Conservation (phyloP, 2,329 filamentous ascomycete genomes). For the Fonsecaea pugnacius region DNA sequence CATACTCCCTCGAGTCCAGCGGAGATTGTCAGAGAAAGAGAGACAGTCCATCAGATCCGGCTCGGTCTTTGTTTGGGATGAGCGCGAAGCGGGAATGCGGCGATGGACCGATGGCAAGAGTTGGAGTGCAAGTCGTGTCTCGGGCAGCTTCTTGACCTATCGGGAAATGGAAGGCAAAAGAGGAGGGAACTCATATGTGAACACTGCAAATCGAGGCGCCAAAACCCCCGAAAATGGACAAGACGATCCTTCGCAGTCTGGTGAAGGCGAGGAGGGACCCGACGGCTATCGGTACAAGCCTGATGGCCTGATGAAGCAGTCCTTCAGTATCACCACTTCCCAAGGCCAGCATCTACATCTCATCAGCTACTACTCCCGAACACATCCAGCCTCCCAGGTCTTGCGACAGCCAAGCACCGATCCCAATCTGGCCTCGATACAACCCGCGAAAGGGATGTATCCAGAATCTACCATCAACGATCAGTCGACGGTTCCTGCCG, state of each 20-base stretch:
- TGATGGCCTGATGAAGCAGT: slow-evolving; percentile 98
- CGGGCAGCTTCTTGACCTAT: slow-evolving; percentile 95
- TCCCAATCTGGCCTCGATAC: slow-evolving; percentile 76
- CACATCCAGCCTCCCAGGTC: slow-evolving; percentile 71
- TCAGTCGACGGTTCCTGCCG: slow-evolving; percentile 75
- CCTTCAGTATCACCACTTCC: slow-evolving; percentile 96
- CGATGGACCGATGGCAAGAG: slow-evolving; percentile 99
- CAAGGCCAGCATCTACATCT: slow-evolving; percentile 89
- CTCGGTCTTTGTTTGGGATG: slow-evolving; percentile 99
- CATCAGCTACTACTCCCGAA: slow-evolving; percentile 93
- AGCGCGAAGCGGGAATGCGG: slow-evolving; percentile 96
- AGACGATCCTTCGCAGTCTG: slow-evolving; percentile 74
- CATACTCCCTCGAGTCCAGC: slow-evolving; percentile 85
- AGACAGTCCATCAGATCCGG: slow-evolving; percentile 93
- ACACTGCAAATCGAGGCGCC: slow-evolving; percentile 59
- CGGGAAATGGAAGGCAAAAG: slow-evolving; percentile 99
- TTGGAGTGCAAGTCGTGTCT: slow-evolving; percentile 97
- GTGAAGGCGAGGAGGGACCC: slow-evolving; percentile 70
- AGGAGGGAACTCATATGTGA: slow-evolving; percentile 72
- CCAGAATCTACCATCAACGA: slow-evolving; percentile 94
- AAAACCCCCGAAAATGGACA: slow-evolving; percentile 86
- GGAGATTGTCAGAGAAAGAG: slow-evolving; percentile 93
- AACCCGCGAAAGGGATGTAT: slow-evolving; percentile 92
- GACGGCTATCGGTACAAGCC: slow-evolving; percentile 95
- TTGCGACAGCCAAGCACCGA: slow-evolving; percentile 83